Evolutionary conservation across 305 asterid species (phyloP), one percentile per base, ranked within the genome.

Genomic region (Fraxinus baroniana): DNA sequence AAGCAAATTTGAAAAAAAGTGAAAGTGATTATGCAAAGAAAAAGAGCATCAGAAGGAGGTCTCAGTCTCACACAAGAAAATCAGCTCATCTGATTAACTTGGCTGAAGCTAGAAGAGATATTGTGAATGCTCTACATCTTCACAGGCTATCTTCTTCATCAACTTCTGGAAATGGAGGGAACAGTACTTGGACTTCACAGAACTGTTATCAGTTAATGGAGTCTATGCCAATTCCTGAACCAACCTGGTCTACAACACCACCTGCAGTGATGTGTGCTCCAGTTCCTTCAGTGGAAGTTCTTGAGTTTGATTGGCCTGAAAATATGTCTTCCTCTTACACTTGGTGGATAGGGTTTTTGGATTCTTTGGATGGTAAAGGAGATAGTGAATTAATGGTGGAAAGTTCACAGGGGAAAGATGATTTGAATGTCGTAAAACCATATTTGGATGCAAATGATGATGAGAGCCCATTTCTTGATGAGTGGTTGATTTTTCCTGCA

Each of bases 101-200:
- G 87, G 90, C 89, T 26, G 87, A 89, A 84, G 90, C 88, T 2
- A 87, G 90, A 57, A 84, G 86, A 81, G 90, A 87, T 76, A 87
- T 89, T 32, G 89, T 64, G 13, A 85, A 79, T 46, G 91, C 91
- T 73, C 35, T 89, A 41, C 83, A 85, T 1, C 84, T 83, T 30
- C 89, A 87, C 80, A 66, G 90, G 44, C 84, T 85, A 13, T 66
- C 83, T 1, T 60, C 82, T 7, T 36, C 70, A n/a, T 6, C 70
- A n/a, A 57, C 81, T 15, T 8, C 72, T n/a, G 73, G 73, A 64
- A 64, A n/a, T 24, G 73, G 10, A 64, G 73, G 73, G 35, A 76
- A 17, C 78, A 32, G 57, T 80, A 18, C 37, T 5, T 9, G 62
- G 15, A 3, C 62, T 24, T 73, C 79, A 2, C 79, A 64, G 74